Conservation (phyloP, 31 red algal species). For the Endocladia muricata region DNA sequence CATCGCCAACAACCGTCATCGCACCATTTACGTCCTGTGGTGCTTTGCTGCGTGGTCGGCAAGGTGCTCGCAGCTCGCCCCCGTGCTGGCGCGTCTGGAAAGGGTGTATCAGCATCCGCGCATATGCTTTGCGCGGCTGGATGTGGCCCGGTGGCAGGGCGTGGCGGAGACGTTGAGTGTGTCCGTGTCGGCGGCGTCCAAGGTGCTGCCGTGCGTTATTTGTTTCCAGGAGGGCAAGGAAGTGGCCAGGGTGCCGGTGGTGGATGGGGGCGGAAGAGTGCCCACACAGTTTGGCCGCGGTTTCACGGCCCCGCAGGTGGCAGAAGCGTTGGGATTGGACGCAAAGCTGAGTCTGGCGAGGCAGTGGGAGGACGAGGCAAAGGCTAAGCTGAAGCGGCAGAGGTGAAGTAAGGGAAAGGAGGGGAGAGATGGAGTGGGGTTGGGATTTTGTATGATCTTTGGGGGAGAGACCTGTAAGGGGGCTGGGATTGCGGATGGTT, state of each 20-base stretch:
- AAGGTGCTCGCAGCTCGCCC: constrained; percentile 66
- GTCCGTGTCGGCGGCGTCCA: constrained; percentile 36
- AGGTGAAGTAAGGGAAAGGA: not conserved
- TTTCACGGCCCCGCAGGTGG: constrained; percentile 50
- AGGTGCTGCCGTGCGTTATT: constrained; percentile 63
- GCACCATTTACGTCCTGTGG: constrained; percentile 67
- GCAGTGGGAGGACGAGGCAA: constrained; percentile 53
- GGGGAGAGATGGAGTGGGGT: not conserved
- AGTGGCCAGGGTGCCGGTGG: constrained; percentile 41
- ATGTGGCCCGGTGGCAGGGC: constrained; percentile 39
- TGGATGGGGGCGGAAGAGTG: constrained; percentile 14
- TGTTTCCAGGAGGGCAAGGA: constrained; percentile 68
- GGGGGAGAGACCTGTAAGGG: no score
- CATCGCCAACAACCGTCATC: constrained; percentile 36
- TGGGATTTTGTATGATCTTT: no score
- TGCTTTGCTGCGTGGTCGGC: constrained; percentile 72
- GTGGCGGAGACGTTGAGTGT: constrained; percentile 42
- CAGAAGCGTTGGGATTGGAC: constrained; percentile 22
- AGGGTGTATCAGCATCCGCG: constrained; percentile 39
- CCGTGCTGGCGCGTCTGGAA: constrained; percentile 53
- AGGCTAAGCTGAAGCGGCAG: not conserved
- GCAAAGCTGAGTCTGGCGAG: constrained; percentile 22
- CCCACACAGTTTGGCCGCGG: constrained; percentile 29
- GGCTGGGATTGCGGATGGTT: no score
- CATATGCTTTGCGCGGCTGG: constrained; percentile 44